These are phyloP conservation scores for Pythium insidiosum DNA, from an alignment of 352 stramenopile species.

Conservation along the genomic window DNA sequence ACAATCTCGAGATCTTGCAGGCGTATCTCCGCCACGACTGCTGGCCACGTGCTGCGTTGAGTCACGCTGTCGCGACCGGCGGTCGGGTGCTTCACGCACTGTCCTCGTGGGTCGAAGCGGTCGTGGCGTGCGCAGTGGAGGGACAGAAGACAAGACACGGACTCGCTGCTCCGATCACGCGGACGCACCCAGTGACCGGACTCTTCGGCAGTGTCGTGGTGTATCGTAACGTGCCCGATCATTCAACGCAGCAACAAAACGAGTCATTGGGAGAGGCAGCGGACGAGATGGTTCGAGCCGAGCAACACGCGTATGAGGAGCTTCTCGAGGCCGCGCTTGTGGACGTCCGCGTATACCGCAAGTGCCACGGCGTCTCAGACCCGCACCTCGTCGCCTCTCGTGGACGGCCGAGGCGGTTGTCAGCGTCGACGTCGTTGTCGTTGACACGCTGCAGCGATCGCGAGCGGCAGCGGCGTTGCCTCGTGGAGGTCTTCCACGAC, in stretches of 20 bases:
- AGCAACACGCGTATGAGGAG: constrained; percentile 25
- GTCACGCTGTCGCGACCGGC: constrained; percentile 16
- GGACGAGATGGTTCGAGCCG: no score
- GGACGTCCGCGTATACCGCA: constrained; percentile 60
- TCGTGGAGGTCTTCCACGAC: constrained; percentile 70
- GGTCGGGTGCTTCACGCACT: constrained; percentile 37
- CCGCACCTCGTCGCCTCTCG: no score
- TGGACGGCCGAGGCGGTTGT: no score
- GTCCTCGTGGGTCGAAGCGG: constrained; percentile 41
- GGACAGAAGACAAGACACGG: no score
- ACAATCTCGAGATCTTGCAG: constrained; percentile 51
- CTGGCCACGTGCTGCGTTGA: constrained; percentile 32
- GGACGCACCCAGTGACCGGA: constrained; percentile 34
- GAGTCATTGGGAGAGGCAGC: neutral
- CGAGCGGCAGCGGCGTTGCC: constrained; percentile 28
- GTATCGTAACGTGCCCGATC: constrained; percentile 23
- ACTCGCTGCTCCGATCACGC: constrained; percentile 38
- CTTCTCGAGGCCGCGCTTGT: constrained; percentile 52
- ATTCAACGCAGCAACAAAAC: neutral
- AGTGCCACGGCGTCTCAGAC: no score
- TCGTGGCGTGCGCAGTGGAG: constrained; percentile 30
- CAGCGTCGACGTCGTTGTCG: no score
- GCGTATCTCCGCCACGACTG: constrained; percentile 38
- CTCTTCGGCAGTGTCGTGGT: constrained; percentile 64
- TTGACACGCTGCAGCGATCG: constrained; percentile 17